Evolutionary conservation across 2,329 filamentous ascomycete genomes (phyloP), one percentile per base, ranked within the genome.

Genomic region (Colletotrichum chrysophilum): DNA sequence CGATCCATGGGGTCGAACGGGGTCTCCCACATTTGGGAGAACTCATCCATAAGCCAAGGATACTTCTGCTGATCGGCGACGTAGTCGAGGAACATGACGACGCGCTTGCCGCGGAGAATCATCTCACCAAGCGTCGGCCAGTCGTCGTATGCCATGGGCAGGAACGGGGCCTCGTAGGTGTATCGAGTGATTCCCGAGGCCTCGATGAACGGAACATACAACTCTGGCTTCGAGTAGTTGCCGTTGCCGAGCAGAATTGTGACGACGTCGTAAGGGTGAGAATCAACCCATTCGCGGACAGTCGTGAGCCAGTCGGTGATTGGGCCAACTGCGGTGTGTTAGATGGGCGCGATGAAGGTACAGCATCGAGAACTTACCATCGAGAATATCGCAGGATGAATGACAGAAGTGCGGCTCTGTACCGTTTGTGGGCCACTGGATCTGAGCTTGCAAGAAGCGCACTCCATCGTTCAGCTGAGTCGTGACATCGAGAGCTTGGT

Each of bases 11-110:
- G 95, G 69, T 95, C 94, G 82, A 98, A 98, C 0, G 95, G 94
- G 1, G 96, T 96, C 86, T 98, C 95, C 94, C 95, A 98, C 86
- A 97, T 90, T 81, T 98, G 94, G 7, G 91, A 91, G 86, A 98
- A 98, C 84, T 98, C 90, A 83, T 98, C 95, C 55, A 98, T 88
- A 56, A 98, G 90, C 91, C 95, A 98, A 0, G 96, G 95, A 21
- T 95, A 93, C 24, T 89, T 88, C 1, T 88, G 91, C 84, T 97
- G 94, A 83, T 98, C 93, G 78, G 95, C 94, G 78, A 93, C 88
- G 86, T 97, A 97, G 85, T 97, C 95, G 86, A 97, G 90, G 85
- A 97, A 95, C 83, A 97, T 89, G 77, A 97, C 89, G 3, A 94
- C 93, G 13, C 95, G 91, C 84, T 95, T 92, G 74, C 91, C 90